Conservation (phyloP, 1,284 basidiomycete species). For the Rhodotorula sp. region DNA sequence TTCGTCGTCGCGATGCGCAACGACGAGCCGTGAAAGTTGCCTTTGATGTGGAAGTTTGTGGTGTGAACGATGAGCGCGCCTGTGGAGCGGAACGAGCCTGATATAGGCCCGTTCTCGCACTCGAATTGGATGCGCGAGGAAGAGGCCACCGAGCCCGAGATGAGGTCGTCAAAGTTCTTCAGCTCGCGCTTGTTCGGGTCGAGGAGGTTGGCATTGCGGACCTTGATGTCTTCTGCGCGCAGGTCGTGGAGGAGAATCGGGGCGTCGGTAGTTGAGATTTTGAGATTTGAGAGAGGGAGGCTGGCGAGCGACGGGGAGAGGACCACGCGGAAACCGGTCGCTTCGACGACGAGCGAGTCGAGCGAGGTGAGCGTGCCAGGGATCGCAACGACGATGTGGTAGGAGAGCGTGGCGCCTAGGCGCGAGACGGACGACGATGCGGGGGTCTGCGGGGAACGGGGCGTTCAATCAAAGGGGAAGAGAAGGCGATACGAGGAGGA, state of each 20-base stretch:
- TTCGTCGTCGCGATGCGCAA: constrained; percentile 2
- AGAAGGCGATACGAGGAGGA: neutral
- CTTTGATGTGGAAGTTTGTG: constrained; percentile 1
- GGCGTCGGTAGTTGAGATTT: constrained; percentile 16
- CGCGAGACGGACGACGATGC: neutral
- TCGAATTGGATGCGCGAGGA: constrained; percentile 4
- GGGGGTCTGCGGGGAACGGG: neutral
- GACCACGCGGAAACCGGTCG: constrained; percentile 12
- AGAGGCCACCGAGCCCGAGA: constrained; percentile 4
- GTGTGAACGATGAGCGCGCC: neutral
- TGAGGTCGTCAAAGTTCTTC: constrained; percentile 15
- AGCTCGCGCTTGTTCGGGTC: constrained; percentile 16
- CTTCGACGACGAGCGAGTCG: constrained; percentile 8
- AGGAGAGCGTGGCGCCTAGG: constrained; percentile 17
- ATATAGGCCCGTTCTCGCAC: constrained; percentile 17
- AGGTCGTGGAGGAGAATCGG: constrained; percentile 1
- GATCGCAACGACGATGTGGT: constrained; percentile 18
- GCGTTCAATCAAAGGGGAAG: neutral
- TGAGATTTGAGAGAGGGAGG: neutral
- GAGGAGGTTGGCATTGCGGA: constrained; percentile 13
- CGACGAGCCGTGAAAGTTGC: neutral
- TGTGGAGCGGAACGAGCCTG: neutral
- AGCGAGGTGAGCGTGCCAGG: constrained; percentile 1
- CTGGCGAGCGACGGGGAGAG: constrained; percentile 3
- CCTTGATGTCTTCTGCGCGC: neutral